Evolutionary conservation across 1,284 basidiomycete species (phyloP), one percentile per base, ranked within the genome.

Genomic region (Exobasidium cylindrosporum): DNA sequence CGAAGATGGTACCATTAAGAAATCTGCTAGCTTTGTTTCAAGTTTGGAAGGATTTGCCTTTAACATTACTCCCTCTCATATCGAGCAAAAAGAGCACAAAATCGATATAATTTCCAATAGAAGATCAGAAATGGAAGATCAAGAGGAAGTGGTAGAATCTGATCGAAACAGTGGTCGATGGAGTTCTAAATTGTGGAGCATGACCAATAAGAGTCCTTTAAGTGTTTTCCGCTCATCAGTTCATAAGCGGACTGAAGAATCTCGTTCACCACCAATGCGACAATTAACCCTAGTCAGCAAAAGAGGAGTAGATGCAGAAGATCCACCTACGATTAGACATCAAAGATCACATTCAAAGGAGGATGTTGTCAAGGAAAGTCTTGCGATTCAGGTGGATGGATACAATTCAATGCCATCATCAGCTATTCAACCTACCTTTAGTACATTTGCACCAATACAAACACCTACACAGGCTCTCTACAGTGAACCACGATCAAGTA

Each of bases 41-140:
- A 60, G 58, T 35, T 62, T 73, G 57, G 71, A 71, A 53, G 72
- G 67, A 11, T 73, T 73, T 35, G 61, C 61, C n/a, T 68, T 67
- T 60, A 72, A 72, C 61, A 57, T 68, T 13, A 73, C 70, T n/a
- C 71, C 70, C 14, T 17, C 49, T 31, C n/a, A n/a, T n/a, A 53
- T 28, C 14, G 30, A 31, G 28, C n/a, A 31, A n/a, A 50, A 23
- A 50, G 49, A 24, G n/a, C 21, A 30, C 3, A 31, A 23, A 6
- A 55, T 21, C 31, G n/a, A 21, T 11, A 40, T 55, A n/a, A 44
- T 31, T 29, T 13, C 11, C 24, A 30, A 44, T 17, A 40, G 26
- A 23, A 17, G 29, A 23, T n/a, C 4, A 31, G 31, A 4, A 55
- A 55, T n/a, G 31, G n/a, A 40, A 14, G 31, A 23, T 6, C 14